Evolutionary conservation across 2,329 filamentous ascomycete species (phyloP), one percentile per base, ranked within the genome.

Genomic region (Leptographium radiaticola): DNA sequence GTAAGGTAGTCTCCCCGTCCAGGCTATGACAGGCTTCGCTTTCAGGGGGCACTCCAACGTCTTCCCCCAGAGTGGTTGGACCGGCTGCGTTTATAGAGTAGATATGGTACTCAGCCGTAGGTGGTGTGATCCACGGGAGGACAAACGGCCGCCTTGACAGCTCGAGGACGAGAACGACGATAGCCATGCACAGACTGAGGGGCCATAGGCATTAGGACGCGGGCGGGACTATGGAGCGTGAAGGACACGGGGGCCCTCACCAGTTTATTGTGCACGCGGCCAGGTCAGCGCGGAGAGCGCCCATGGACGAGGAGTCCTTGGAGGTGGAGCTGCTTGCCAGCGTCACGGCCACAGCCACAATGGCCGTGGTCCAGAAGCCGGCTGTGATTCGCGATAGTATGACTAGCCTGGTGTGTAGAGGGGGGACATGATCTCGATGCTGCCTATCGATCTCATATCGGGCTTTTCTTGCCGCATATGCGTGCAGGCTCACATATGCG

Each of bases 401-500:
- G 45, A 63, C 56, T 36, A 62, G 59, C 54, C 60, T 63, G 9
- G 66, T 63, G 39, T 68, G 64, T 9, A 68, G 58, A 7, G 63
- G 62, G 18, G 64, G 61, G n/a, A 63, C 61, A 13, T 62, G 56
- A 2, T 60, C 40, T 53, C 10, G 62, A 61, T 2, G 55, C 61
- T 1, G 55, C 15, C 59, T 60, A 31, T 59, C 51, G 42, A 64
- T 59, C 10, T 56, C 50, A 36, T 61, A 57, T 11, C 61, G 60
- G 4, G 58, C 59, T 16, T 56, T 59, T 10, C 57, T 52, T 1
- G 66, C 60, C 0, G 65, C 63, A 11, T 62, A 49, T n/a, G 64
- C 13, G 47, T 69, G 63, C 4, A 67, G 56, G n/a, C 53, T 49
- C 39, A 67, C 57, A 52, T 68, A 68, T 16, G 64, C 53, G 1